phyloP scores from a whole-genome alignment of 805 yeast genomes.

The Wickerhamiella nectarea region DNA sequence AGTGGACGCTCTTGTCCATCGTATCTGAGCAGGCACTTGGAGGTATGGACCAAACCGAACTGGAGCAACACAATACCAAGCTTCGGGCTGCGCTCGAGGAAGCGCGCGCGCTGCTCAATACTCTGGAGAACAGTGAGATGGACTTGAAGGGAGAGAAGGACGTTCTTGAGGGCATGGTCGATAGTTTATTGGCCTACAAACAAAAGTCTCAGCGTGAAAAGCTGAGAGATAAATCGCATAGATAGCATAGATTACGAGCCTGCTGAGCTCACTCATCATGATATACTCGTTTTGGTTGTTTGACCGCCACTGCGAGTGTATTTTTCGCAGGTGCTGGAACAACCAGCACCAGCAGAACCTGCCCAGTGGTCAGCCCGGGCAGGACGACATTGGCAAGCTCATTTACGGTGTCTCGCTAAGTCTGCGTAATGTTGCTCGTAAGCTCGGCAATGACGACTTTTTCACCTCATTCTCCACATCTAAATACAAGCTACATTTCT shows the following conservation, averaged over 20 bases:
- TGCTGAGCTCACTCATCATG: constrained; percentile 5
- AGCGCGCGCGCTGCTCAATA: constrained; percentile 30
- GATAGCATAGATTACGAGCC: background rate
- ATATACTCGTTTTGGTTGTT: constrained; percentile 80
- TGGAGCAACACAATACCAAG: constrained; percentile 28
- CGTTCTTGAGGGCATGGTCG: constrained; percentile 76
- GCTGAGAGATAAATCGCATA: background rate
- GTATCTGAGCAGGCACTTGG: constrained; percentile 28
- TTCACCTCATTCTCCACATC: constrained; percentile 38
- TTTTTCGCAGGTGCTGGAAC: constrained; percentile 63
- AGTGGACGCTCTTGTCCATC: constrained; percentile 25
- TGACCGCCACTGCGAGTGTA: constrained; percentile 85
- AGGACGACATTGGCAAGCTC: constrained; percentile 59
- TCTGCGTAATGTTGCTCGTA: constrained; percentile 58
- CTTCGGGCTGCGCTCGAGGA: constrained; percentile 27
- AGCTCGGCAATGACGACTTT: constrained; percentile 29
- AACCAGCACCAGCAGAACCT: constrained; percentile 25
- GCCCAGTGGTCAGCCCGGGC: constrained; percentile 29
- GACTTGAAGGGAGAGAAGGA: constrained; percentile 50
- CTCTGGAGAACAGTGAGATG: constrained; percentile 40
- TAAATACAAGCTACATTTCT: constrained; percentile 63
- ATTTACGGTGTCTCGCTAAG: constrained; percentile 79
- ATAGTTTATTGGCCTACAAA: constrained; percentile 79
- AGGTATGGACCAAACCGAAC: constrained; percentile 27
- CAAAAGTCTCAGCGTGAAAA: constrained; percentile 31